Conservation (phyloP, 2,329 filamentous ascomycete species). For the Cadophora sp. region DNA sequence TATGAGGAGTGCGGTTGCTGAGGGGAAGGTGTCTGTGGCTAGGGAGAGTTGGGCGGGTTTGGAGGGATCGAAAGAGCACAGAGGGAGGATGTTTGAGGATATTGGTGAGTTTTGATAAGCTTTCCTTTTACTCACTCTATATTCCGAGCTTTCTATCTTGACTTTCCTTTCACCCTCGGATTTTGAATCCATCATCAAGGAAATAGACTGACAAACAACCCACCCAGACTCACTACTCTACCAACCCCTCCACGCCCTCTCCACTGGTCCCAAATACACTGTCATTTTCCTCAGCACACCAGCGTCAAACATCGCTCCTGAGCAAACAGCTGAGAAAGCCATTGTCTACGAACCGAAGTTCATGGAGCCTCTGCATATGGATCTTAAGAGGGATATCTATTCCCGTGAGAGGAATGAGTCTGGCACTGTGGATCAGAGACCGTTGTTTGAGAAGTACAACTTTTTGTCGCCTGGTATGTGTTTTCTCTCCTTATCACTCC, state of each 20-base stretch:
- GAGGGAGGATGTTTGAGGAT: conserved; percentile 53
- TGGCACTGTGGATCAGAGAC: conserved; percentile 53
- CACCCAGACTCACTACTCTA: conserved; percentile 38
- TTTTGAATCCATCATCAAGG: not conserved
- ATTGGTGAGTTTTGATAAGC: conserved; percentile 52
- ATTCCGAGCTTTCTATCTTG: no score
- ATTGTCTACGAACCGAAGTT: conserved; percentile 69
- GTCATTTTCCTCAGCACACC: conserved; percentile 77
- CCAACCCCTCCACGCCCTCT: conserved; percentile 47
- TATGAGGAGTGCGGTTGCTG: not conserved
- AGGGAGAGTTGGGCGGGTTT: conserved; percentile 49
- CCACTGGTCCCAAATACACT: conserved; percentile 62
- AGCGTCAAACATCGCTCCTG: not conserved
- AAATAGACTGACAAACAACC: not conserved
- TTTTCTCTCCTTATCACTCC: not conserved
- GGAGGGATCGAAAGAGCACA: conserved; percentile 48
- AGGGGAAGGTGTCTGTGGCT: conserved; percentile 29
- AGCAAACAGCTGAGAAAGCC: not conserved
- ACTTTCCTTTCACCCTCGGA: no score
- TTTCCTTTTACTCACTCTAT: not conserved
- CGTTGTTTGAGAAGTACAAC: conserved; percentile 90
- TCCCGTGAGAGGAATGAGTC: conserved; percentile 51
- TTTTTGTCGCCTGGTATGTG: conserved; percentile 85
- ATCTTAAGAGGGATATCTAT: conserved; percentile 68
- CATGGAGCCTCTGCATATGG: conserved; percentile 68